A percentile compares a stretch with the other conserved stretches of the same genome.
Evolutionary conservation across 345 rosid species (phyloP).

Genomic region (Salix koriyanagi): DNA sequence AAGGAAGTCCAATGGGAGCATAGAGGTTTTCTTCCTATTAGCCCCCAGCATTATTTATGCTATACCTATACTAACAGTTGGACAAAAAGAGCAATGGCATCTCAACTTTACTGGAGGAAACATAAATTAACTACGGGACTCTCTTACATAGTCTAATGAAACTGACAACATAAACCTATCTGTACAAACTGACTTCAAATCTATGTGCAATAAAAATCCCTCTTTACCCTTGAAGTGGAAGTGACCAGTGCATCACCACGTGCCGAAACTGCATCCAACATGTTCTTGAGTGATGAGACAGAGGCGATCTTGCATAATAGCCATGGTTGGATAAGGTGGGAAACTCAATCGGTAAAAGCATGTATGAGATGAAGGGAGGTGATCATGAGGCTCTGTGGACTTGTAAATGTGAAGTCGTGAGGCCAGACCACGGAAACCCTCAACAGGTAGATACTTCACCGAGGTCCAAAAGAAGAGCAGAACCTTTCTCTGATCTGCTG

Average conservation of each 20-base stretch:
- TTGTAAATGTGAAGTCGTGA: slow-evolving; percentile 62
- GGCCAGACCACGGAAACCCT: slow-evolving; percentile 83
- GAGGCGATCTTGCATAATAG: slow-evolving; percentile 61
- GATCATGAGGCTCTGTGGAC: slow-evolving; percentile 47
- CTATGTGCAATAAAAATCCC: slow-evolving; percentile 46
- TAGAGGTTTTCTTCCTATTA: slow-evolving; percentile 12
- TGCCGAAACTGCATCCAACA: slow-evolving; percentile 92
- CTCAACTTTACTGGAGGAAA: slow-evolving; percentile 14
- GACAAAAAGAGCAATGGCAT: slow-evolving; percentile 36
- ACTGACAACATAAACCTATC: slow-evolving; percentile 34
- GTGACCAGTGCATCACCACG: slow-evolving; percentile 38
- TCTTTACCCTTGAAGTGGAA: slow-evolving; percentile 11
- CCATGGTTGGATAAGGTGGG: slow-evolving; percentile 59
- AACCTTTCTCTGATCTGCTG: slow-evolving; percentile 53
- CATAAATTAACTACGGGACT: slow-evolving; percentile 20
- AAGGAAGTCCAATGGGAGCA: slow-evolving; percentile 23
- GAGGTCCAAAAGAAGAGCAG: slow-evolving; percentile 93
- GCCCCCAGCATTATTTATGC: slow-evolving; percentile 24
- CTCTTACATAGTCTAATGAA: slow-evolving; percentile 22
- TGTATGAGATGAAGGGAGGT: slow-evolving; percentile 77
- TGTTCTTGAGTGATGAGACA: slow-evolving; percentile 70
- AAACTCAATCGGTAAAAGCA: slow-evolving; percentile 81
- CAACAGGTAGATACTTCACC: slow-evolving; percentile 69
- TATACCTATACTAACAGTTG: slow-evolving; percentile 29
- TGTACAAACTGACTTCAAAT: slow-evolving; percentile 50